Conservation (phyloP, 148 eudicot genomes). For the Camellia japonica region DNA sequence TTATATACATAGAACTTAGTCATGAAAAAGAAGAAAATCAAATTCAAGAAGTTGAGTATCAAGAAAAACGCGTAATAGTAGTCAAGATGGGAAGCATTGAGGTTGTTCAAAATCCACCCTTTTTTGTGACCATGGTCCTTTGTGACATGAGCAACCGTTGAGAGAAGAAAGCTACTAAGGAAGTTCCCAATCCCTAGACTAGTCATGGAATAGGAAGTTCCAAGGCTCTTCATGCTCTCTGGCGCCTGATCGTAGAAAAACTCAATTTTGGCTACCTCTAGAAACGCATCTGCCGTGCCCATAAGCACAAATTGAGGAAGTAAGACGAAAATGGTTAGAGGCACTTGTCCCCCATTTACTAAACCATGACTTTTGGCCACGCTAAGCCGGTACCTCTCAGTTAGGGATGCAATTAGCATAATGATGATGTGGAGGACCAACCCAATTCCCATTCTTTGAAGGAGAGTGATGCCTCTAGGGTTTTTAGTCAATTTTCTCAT, state of each 20-base stretch:
- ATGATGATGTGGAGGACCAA: constrained; percentile 11
- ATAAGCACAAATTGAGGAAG: constrained; percentile 28
- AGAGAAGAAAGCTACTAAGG: constrained; percentile 21
- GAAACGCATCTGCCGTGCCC: constrained; percentile 20
- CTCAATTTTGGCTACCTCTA: constrained; percentile 24
- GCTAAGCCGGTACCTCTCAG: constrained; percentile 17
- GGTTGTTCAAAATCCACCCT: constrained; percentile 29
- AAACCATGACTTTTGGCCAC: constrained; percentile 21
- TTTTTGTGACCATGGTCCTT: constrained; percentile 16
- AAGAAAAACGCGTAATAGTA: constrained; percentile 21
- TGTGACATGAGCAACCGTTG: constrained; percentile 21
- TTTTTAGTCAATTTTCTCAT: constrained; percentile 19
- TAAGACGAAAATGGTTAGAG: constrained; percentile 20
- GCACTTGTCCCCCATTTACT: constrained; percentile 18
- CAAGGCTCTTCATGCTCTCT: constrained; percentile 25
- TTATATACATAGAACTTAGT: constrained; percentile 16
- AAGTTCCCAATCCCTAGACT: constrained; percentile 22
- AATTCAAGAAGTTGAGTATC: constrained; percentile 10
- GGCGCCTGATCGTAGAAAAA: constrained; percentile 29
- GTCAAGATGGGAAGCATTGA: constrained; percentile 26
- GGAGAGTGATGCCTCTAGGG: constrained; percentile 24
- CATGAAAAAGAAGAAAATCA: constrained; percentile 18
- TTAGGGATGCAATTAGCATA: constrained; percentile 18
- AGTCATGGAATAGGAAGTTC: constrained; percentile 23
- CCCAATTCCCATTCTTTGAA: constrained; percentile 28